Evolutionary conservation across 2,329 filamentous ascomycete genomes (phyloP), one percentile per base, ranked within the genome.

Genomic region (Elsinoe australis): DNA sequence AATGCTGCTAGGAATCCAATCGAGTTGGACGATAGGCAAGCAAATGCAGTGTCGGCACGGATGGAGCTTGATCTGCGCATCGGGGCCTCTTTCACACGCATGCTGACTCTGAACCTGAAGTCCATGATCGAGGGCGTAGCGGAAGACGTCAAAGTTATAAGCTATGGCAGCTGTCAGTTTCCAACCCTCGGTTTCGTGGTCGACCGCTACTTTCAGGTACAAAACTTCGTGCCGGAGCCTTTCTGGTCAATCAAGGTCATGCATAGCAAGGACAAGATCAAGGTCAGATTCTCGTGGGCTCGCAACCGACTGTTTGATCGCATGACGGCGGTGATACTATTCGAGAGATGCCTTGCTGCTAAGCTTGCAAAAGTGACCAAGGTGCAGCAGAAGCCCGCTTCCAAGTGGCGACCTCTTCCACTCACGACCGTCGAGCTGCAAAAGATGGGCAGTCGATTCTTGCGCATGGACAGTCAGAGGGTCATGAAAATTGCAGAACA

Each of bases 141-240:
- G 64, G 95, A 95, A 60, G 88, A 87, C 85, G 69, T 54, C 69
- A 55, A 45, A 28, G 45, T 58, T 5, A 53, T 61, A 48, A 65
- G 61, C 52, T 64, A 64, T 42, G 61, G 62, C 14, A 95, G 89
- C 3, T 98, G 92, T 56, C 92, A 98, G 63, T 98, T 98, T 59
- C 92, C 92, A 1, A 96, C 92, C 0, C 73, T 98, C 4, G 92
- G 92, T 0, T 98, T 98, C 56, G 90, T 98, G 1, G 92, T 98
- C 5, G 92, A 98, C 65, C 80, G 90, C 39, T 98, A 96, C 64
- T 87, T 95, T 58, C 82, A 86, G 44, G 92, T 98, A 45, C 82
- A 87, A 54, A 95, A 94, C 57, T 98, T 98, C 64, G 81, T 92
- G 1, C 85, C 90, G 0, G 92, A 98, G 61, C 71, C 78, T 0